Conservation (phyloP, 495 filamentous ascomycete genomes). For the Sordaria brevicollis region DNA sequence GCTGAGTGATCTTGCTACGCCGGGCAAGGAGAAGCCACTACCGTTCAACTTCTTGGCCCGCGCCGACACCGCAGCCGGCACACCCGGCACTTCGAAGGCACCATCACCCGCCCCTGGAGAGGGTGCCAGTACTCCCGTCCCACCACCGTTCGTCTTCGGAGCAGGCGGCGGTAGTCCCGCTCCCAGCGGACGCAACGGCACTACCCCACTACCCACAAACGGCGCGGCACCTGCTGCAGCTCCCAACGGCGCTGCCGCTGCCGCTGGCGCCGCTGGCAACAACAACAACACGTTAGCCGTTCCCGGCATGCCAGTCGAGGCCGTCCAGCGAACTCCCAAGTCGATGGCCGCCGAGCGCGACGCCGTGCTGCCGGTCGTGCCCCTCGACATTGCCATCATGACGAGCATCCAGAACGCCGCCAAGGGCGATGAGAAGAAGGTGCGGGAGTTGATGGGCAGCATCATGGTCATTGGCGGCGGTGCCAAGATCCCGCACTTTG, state of each 20-base stretch:
- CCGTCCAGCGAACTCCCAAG: slow-evolving; percentile 35
- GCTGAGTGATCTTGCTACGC: slow-evolving; percentile 35
- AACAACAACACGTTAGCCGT: slow-evolving; percentile 16
- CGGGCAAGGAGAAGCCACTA: slow-evolving; percentile 41
- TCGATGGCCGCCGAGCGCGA: slow-evolving; percentile 60
- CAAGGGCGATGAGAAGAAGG: slow-evolving; percentile 81
- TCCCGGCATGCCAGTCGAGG: slow-evolving; percentile 22
- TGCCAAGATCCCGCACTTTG: slow-evolving; percentile 66
- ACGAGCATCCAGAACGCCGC: slow-evolving; percentile 79
- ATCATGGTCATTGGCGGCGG: slow-evolving; percentile 96
- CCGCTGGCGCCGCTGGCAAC: no score
- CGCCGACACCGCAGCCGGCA: slow-evolving; percentile 49
- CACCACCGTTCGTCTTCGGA: slow-evolving; percentile 42
- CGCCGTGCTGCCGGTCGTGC: slow-evolving; percentile 65
- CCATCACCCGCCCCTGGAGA: slow-evolving; percentile 74
- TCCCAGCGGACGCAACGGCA: slow-evolving; percentile 36
- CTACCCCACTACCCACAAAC: slow-evolving; percentile 33
- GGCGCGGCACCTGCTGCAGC: slow-evolving; percentile 8
- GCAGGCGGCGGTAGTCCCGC: slow-evolving; percentile 35
- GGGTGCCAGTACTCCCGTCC: slow-evolving; percentile 54
- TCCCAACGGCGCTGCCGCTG: slow-evolving; percentile 12
- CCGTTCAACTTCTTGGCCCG: slow-evolving; percentile 46
- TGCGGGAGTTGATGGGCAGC: slow-evolving; percentile 79
- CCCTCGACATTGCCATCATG: slow-evolving; percentile 82
- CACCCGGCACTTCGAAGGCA: slow-evolving; percentile 73